phyloP scores from a whole-genome alignment of 2,329 filamentous ascomycete species.

The Alternaria angustiovoidea region DNA sequence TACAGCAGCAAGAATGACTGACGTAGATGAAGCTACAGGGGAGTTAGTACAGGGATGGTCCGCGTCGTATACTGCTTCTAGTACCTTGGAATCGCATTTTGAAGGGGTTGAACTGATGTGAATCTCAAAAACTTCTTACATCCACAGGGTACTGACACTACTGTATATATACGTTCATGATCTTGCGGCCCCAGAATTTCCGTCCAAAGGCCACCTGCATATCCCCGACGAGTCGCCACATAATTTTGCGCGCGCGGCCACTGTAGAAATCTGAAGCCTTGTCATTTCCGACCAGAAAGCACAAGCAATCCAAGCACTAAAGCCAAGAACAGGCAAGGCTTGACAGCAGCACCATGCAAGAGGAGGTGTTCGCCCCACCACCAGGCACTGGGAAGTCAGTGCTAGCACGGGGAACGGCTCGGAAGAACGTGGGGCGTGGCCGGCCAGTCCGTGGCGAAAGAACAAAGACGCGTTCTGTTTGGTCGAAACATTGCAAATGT shows the following conservation, averaged over 20 bases:
- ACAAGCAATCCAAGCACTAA: conserved; percentile 30
- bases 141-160: background rate
- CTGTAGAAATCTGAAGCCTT: background rate
- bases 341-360: background rate
- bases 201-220: conserved; percentile 6
- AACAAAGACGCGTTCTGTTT: conserved; percentile 3
- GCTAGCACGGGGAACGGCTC: background rate
- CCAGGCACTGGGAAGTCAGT: background rate
- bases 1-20: conserved; percentile 18
- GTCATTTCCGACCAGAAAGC: conserved; percentile 10
- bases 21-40: conserved; percentile 8
- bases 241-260: background rate
- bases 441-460: background rate
- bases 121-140: background rate
- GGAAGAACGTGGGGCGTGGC: background rate
- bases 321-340: conserved; percentile 29
- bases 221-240: conserved; percentile 3
- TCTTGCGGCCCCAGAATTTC: background rate
- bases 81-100: background rate
- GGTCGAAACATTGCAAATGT: background rate
- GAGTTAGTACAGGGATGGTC: background rate
- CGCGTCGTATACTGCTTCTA: background rate
- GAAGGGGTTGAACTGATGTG: background rate
- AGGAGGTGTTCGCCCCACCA: background rate
- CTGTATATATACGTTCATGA: background rate